phyloP scores from a whole-genome alignment of 352 stramenopile genomes.

The Globisporangium canariense region DNA sequence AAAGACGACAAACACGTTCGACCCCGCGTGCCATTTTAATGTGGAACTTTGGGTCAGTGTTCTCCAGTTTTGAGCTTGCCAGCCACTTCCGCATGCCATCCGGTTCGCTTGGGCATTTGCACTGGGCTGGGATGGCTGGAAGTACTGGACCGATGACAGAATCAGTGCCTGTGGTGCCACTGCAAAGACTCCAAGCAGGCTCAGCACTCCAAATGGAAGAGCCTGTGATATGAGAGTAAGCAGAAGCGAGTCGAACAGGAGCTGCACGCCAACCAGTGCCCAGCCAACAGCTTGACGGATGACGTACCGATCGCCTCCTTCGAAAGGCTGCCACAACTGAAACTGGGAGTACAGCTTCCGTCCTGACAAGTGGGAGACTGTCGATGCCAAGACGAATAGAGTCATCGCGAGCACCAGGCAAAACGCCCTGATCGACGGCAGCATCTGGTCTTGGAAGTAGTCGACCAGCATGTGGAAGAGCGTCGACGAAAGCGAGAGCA shows the following conservation, averaged over 20 bases:
- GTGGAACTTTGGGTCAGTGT: slow-evolving; percentile 20
- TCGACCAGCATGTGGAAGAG: slow-evolving; percentile 38
- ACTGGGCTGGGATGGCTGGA: slow-evolving; percentile 9
- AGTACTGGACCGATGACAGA: slow-evolving; percentile 37
- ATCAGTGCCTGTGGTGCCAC: slow-evolving; percentile 36
- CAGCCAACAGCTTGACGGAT: slow-evolving; percentile 51
- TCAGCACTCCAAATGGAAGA: slow-evolving; percentile 28
- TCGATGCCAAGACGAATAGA: slow-evolving; percentile 29
- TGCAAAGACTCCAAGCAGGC: slow-evolving; percentile 28
- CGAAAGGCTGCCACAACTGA: slow-evolving; percentile 44
- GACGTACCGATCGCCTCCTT: slow-evolving; percentile 41
- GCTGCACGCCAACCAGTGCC: slow-evolving; percentile 45
- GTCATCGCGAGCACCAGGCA: slow-evolving; percentile 25
- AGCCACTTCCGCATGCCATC: not conserved
- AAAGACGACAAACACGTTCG: slow-evolving; percentile 28
- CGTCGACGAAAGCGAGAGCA: slow-evolving; percentile 37
- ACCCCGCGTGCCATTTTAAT: slow-evolving; percentile 26
- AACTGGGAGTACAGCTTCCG: slow-evolving; percentile 25
- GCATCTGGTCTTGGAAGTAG: slow-evolving; percentile 26
- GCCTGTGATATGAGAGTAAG: slow-evolving; percentile 26
- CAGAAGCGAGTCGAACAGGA: slow-evolving; percentile 48
- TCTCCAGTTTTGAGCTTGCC: slow-evolving; percentile 16
- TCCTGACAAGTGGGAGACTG: slow-evolving; percentile 32
- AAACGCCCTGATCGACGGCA: slow-evolving; percentile 10
- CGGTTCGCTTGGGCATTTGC: not conserved